Base-by-base conservation (phyloP, 441 rosid species). In the Gossypium davidsonii region DNA sequence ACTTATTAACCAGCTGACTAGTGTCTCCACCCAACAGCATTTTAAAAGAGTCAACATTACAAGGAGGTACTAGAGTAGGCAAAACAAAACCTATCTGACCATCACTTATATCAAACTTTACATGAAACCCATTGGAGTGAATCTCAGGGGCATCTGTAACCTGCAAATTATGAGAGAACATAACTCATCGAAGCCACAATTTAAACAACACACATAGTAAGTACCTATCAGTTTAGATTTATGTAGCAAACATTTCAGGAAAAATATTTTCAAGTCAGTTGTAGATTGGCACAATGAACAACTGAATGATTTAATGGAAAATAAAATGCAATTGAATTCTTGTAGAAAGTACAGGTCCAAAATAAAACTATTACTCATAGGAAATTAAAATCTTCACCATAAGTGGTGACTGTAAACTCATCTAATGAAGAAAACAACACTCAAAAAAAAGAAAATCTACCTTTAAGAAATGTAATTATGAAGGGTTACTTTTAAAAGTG, bases 101-200 rank as follows among this genome's bases (percentile, higher is more conserved):
- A 72, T 89, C 92, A 67, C 91, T 89, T 77, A 89, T 88, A 83
- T 96, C 99, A 81, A 96, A 96, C 84, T 91, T 93, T 76, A 96
- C 80, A 80, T 96, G 99, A 84, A 90, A 93, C 70, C 98, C 99
- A 81, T 93, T 96, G 66, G 99, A 96, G 84, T 96, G 99, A 78
- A 96, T 93, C 89, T 96, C 97, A n/a, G 99, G 99, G 78, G 97
- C 89, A 86, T 96, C 89, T 52, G 98, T 91, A 72, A 96, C 88
- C 99, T 96, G 81, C 73, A 80, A 58, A 73, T 67, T 68, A 72
- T 74, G 76, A 14, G 60, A n/a, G 77, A 67, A 60, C 44, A 55
- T 7, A 51, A 28, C 70, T 46, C 15, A 46, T 23, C 0, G 34
- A 44, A 44, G 55, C 70, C 34, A 21, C 21, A 15, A 65, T 64